These are phyloP conservation scores for Hymenoscyphus occultus DNA, from an alignment of 2,329 filamentous ascomycete genomes.

Conservation along the genomic window DNA sequence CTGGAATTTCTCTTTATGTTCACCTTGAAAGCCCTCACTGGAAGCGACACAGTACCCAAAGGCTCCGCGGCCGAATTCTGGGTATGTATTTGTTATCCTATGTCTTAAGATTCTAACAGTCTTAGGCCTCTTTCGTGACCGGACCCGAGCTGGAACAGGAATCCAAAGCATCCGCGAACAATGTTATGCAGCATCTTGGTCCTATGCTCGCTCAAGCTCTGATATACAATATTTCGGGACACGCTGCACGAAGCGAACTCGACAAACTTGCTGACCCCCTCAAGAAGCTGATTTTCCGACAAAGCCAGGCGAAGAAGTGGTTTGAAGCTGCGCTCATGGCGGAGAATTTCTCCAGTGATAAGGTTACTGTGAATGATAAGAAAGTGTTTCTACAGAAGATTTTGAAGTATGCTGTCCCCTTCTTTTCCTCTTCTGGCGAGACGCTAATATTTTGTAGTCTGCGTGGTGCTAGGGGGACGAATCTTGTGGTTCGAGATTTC, in stretches of 20 bases:
- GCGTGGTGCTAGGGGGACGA: constrained; percentile 61
- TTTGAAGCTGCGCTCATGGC: constrained; percentile 56
- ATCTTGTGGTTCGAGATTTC: constrained; percentile 67
- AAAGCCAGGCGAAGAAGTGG: constrained; percentile 58
- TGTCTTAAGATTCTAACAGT: constrained; percentile 8
- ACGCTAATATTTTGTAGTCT: constrained; percentile 43
- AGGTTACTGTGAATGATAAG: constrained; percentile 59
- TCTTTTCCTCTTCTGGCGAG: background rate
- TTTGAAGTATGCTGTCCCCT: constrained; percentile 48
- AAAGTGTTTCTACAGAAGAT: constrained; percentile 63
- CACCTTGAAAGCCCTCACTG: constrained; percentile 65
- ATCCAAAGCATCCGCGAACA: constrained; percentile 43
- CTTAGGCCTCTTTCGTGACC: constrained; percentile 51
- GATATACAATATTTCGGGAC: constrained; percentile 64
- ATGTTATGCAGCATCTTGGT: constrained; percentile 57
- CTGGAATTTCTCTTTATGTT: constrained; percentile 70
- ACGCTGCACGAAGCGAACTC: constrained; percentile 67
- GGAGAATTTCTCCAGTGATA: constrained; percentile 53
- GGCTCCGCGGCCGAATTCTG: constrained; percentile 72
- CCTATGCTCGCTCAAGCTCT: constrained; percentile 58
- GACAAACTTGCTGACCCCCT: constrained; percentile 69
- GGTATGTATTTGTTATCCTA: constrained; percentile 44
- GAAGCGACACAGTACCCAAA: constrained; percentile 73
- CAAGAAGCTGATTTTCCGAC: constrained; percentile 61
- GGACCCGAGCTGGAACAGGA: constrained; percentile 40